phyloP scores from a whole-genome alignment of 2,329 filamentous ascomycete species.

The Magnaporthiopsis poae region DNA sequence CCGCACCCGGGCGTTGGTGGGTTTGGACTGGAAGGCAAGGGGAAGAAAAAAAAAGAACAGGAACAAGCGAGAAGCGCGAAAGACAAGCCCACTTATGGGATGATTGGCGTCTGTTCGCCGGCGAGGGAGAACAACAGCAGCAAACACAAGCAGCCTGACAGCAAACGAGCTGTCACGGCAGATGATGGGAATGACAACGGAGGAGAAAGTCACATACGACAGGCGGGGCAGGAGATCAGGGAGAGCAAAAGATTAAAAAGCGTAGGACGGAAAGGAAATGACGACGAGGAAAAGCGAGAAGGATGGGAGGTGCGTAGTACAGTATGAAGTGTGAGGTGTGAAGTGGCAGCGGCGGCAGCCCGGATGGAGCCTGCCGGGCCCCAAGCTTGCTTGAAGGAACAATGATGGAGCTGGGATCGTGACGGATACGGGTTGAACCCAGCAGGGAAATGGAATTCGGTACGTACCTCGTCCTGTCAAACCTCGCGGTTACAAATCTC shows the following conservation, averaged over 20 bases:
- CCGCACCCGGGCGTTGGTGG: too few relatives aligned
- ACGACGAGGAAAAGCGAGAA: conserved; percentile 4
- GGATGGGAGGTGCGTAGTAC: neutral
- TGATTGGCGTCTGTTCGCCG: neutral
- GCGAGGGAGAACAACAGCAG: neutral
- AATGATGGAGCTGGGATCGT: neutral
- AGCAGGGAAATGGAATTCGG: too few relatives aligned
- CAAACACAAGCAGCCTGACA: neutral
- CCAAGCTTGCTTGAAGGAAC: neutral
- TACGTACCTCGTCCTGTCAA: neutral
- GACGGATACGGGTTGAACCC: too few relatives aligned
- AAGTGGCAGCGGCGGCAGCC: neutral
- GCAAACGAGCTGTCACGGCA: neutral
- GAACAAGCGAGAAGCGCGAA: neutral
- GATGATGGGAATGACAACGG: neutral
- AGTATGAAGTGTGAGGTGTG: neutral
- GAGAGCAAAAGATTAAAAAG: conserved; percentile 4
- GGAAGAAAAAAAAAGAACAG: neutral
- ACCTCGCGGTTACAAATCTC: neutral
- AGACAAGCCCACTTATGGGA: conserved; percentile 1
- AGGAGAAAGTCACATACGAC: neutral
- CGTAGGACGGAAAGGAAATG: neutral
- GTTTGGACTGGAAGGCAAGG: neutral
- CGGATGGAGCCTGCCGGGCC: neutral
- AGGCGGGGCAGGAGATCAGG: neutral